These are phyloP conservation scores for Clavariopsis aquatica DNA, from an alignment of 495 filamentous ascomycete species.

Conservation along the genomic window DNA sequence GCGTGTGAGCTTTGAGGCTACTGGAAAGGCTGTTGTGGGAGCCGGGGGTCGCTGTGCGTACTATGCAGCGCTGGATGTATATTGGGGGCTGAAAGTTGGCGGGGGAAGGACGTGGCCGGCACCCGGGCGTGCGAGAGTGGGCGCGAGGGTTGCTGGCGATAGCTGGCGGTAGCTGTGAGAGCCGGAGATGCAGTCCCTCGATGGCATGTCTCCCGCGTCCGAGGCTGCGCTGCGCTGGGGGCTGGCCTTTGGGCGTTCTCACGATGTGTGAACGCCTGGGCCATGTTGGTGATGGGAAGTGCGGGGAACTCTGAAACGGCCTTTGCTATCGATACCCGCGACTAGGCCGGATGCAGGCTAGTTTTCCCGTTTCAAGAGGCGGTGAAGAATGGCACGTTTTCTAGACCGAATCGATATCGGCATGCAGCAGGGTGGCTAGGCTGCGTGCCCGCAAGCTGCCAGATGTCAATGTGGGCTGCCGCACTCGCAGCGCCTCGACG, in stretches of 20 bases:
- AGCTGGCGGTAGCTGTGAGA: background rate
- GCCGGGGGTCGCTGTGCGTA: background rate
- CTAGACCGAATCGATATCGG: slow-evolving; percentile 7
- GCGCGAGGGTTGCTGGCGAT: no score
- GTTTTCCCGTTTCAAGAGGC: slow-evolving; percentile 32
- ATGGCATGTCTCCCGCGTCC: no score
- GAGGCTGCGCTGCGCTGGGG: no score
- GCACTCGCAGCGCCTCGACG: background rate
- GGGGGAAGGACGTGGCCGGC: background rate
- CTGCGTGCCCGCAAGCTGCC: background rate
- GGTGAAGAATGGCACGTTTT: slow-evolving; percentile 27
- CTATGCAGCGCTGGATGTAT: background rate
- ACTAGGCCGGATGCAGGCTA: slow-evolving; percentile 1
- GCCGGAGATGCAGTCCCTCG: background rate
- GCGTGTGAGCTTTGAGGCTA: background rate
- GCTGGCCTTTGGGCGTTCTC: no score
- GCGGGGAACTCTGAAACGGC: slow-evolving; percentile 33
- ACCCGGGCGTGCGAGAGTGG: background rate
- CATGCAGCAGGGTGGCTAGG: background rate
- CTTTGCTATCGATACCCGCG: slow-evolving; percentile 20
- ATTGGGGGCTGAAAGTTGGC: background rate
- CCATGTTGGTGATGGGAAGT: slow-evolving; percentile 21
- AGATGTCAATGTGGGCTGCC: background rate
- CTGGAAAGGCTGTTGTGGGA: background rate
- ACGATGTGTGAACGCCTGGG: background rate